Evolutionary conservation across 176 grass and related monocot genomes (phyloP), one percentile per base, ranked within the genome.

Genomic region (Hsuehochloa calcarea): DNA sequence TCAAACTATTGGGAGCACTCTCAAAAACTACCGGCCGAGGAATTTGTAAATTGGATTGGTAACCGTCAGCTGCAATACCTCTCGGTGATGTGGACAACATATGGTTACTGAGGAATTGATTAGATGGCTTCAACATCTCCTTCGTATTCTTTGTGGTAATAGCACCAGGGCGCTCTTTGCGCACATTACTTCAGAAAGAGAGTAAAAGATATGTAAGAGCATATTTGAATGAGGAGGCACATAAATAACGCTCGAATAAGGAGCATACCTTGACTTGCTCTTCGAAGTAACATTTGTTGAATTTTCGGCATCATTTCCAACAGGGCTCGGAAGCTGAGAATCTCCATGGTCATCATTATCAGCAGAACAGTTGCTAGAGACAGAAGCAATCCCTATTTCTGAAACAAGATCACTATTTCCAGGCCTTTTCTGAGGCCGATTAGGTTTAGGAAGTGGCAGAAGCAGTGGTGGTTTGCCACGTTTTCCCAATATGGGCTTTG

Each of bases 1-100:
- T 94, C 47, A 92, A 87, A 85, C 96, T 99, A 75, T 99, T 94
- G 44, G 96, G 96, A 67, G 93, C 96, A 91, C 93, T 94, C 47
- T 91, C 95, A 16, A 95, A 75, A 79, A 90, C 81, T 55, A 82
- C 91, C 10, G 92, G 85, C 22, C 70, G 89, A 65, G 80, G n/a
- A 75, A 77, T 93, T 80, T 91, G 95, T 80, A 87, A 35, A 79
- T 82, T 91, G 68, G 85, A 60, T 84, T 92, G 90, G 79, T 80
- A 88, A 89, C 58, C 90, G 5, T 93, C 93, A 81, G 70, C 85
- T 77, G 62, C 47, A 68, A 75, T 61, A 58, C 85, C 69, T 82
- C 87, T 93, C 23, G 89, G 91, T 45, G 95, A 91, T 71, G 89
- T 86, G 25, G 92, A 92, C 8, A 84, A 38, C 75, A 72, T 88